Base-by-base conservation (phyloP, 2,329 filamentous ascomycete species). In the Fusarium subtropicale region DNA sequence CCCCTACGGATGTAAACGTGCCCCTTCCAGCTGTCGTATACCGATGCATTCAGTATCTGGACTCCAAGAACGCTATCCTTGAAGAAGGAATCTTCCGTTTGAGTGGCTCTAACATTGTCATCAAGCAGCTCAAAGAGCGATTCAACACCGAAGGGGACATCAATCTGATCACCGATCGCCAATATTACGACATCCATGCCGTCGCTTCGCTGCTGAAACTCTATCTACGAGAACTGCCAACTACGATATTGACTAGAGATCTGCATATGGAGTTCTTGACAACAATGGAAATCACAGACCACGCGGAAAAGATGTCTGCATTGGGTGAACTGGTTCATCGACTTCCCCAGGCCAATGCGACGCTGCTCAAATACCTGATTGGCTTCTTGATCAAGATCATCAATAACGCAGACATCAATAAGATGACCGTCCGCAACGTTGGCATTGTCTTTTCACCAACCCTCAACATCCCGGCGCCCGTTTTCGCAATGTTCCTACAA, bases 381-480 rank as follows among this genome's bases (percentile, higher is more conserved):
- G 89, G 92, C 5, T 97, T 97, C 81, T 81, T 99, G 73, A 93
- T 97, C 76, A 91, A 92, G 75, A 95, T 99, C 74, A 93, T 97
- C 76, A 94, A 96, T 79, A 94, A 97, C 73, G 86, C 93, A 9
- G 90, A 92, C 73, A 84, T 91, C 66, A 99, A 99, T 83, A 98
- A 97, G 85, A 99, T 99, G 96, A 97, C 92, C 13, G 92, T 97
- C 55, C 90, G 95, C 71, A 99, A 99, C 76, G 93, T 99, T 56
- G 95, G 96, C 69, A 98, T 99, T 73, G 95, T 99, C 59, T 99
- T 99, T 79, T 97, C 96, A 18, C 96, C 96, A 1, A 98, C 96
- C 0, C 86, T 99, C 56, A 98, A 98, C 78, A 97, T 99, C 44
- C 95, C 96, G 0, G 94, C 94, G 0, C 94, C 95, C 0, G 91